Evolutionary conservation across 73 alveolate species (phyloP).

Genomic region (Tetrahymena borealis): DNA sequence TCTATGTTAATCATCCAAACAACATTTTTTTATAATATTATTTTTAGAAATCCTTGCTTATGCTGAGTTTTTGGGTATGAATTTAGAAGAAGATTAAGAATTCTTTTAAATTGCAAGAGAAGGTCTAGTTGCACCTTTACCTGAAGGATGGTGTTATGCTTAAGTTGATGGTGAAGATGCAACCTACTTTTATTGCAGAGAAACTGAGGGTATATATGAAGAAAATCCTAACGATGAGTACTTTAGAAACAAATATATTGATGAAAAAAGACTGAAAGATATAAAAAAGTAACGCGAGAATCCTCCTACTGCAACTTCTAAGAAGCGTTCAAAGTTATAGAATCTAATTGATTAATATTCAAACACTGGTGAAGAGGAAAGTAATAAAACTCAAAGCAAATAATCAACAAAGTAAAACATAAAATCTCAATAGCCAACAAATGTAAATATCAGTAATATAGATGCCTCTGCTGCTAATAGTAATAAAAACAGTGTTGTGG

Average conservation of each 20-base stretch:
- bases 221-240: slow-evolving; percentile 89
- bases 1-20: too few relatives aligned
- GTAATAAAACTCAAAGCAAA: not conserved
- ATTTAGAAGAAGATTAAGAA: slow-evolving; percentile 65
- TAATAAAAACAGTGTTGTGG: not conserved
- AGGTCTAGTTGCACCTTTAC: slow-evolving; percentile 82
- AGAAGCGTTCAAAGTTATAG: not conserved
- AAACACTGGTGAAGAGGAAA: not conserved
- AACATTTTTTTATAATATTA: too few relatives aligned
- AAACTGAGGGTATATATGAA: slow-evolving; percentile 50
- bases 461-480: not conserved
- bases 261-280: slow-evolving; percentile 30
- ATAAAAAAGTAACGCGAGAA: not conserved
- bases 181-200: slow-evolving; percentile 61
- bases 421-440: not conserved
- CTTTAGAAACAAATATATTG: slow-evolving; percentile 47
- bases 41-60: slow-evolving; percentile 75
- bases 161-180: slow-evolving; percentile 49
- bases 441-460: not conserved
- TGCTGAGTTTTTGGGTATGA: slow-evolving; percentile 77
- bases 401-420: too few relatives aligned
- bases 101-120: slow-evolving; percentile 83
- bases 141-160: slow-evolving; percentile 64
- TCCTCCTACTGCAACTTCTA: not conserved
- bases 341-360: not conserved